Evolutionary conservation across 2,329 filamentous ascomycete genomes (phyloP), one percentile per base, ranked within the genome.

Genomic region (Aspergillus costaricaensis): DNA sequence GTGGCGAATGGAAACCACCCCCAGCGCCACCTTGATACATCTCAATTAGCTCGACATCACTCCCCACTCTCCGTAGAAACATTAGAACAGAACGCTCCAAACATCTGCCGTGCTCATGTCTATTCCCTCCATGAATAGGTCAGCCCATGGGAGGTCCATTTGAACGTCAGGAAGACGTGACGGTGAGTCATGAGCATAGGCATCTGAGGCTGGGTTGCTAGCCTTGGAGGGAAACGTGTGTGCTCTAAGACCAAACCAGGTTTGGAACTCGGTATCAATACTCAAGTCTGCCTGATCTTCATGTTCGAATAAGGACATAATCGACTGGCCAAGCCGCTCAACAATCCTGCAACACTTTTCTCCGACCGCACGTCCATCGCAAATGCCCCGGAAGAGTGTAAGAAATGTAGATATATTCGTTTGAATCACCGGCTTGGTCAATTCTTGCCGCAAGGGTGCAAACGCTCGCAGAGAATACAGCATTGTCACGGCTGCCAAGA

Each of bases 401-500:
- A 63, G 51, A 32, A 63, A 61, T 3, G 61, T 61, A 12, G 48
- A 30, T 30, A 63, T 63, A 19, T 63, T 63, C 8, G 51, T 63
- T 25, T 58, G 55, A 23, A 63, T 51, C 10, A 63, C 51, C 5
- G 58, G 58, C 6, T 43, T 57, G 23, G 50, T 61, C 38, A 62
- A 43, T 23, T 62, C 58, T 14, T 62, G 61, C 2, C 61, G 61
- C 2, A 65, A 27, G 12, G 58, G 54, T 1, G 65, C 55, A 44
- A 65, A 70, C 6, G 68, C 66, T 19, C 69, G 64, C 3, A 72
- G 58, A 9, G 64, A 63, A 48, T 72, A 69, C 2, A 72, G 62
- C 65, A 71, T 72, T 2, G 70, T 68, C 19, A 72, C 63, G 2
- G 67, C 66, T 5, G 70, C 70, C 66, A 72, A 69, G 59, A 72